Percentiles rank a stretch among this genome's conserved stretches.
These are phyloP conservation scores for Corymbia citriodora DNA, from an alignment of 441 rosid genomes.

Conservation along the genomic window DNA sequence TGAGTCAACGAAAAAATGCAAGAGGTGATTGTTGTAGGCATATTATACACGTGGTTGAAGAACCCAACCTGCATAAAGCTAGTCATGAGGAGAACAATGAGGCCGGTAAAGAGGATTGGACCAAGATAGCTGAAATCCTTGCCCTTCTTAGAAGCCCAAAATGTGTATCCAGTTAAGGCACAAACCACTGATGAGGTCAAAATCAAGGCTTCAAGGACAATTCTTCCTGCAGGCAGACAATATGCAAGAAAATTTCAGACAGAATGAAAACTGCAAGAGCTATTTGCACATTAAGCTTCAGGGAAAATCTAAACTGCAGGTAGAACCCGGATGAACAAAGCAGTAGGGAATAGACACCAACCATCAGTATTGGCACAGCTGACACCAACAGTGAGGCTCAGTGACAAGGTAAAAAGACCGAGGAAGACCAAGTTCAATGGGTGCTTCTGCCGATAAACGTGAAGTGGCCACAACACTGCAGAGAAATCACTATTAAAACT, in stretches of 20 bases:
- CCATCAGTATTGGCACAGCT: conserved; percentile 92
- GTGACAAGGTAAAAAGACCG: conserved; percentile 77
- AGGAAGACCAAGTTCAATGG: conserved; percentile 83
- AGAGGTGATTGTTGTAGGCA: neutral
- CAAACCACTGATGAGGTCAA: conserved; percentile 80
- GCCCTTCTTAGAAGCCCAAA: conserved; percentile 97
- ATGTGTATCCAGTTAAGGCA: conserved; percentile 80
- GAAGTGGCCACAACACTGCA: conserved; percentile 93
- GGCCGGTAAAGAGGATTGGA: conserved; percentile 83
- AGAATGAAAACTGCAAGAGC: neutral
- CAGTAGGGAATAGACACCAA: conserved; percentile 14
- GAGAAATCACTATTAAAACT: neutral
- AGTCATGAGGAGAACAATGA: conserved; percentile 62
- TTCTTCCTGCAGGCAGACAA: conserved; percentile 51
- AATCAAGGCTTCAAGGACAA: conserved; percentile 87
- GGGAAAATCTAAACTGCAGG: neutral
- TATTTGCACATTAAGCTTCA: neutral
- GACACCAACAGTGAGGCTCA: conserved; percentile 81
- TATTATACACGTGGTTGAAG: neutral
- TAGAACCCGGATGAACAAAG: neutral
- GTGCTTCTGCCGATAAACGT: conserved; percentile 89
- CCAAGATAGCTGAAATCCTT: conserved; percentile 86
- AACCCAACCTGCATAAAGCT: conserved; percentile 70
- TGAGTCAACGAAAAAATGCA: neutral
- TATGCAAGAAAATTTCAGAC: neutral